A percentile compares a stretch with the other conserved stretches of the same genome.
These are phyloP conservation scores for Aspergillus jensenii DNA, from an alignment of 2,329 filamentous ascomycete genomes.

Conservation along the genomic window DNA sequence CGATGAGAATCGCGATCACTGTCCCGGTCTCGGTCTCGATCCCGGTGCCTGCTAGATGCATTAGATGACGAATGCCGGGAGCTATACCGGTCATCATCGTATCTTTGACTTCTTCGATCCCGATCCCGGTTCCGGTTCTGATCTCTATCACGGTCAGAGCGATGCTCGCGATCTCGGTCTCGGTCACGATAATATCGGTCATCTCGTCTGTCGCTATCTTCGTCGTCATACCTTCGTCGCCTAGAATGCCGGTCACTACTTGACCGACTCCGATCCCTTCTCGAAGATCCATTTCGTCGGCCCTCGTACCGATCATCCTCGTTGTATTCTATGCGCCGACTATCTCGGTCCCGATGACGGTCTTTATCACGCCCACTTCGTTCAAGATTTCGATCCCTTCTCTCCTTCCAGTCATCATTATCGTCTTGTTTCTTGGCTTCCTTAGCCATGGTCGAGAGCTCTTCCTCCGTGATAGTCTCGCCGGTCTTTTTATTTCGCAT, in stretches of 20 bases:
- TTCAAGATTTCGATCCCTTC: constrained; percentile 45
- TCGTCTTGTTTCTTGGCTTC: constrained; percentile 47
- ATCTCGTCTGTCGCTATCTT: constrained; percentile 30
- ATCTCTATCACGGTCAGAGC: constrained; percentile 30
- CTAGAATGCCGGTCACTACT: constrained; percentile 35
- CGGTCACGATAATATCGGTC: constrained; percentile 38
- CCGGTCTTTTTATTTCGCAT: constrained; percentile 63
- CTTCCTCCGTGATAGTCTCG: constrained; percentile 62
- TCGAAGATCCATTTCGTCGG: constrained; percentile 40
- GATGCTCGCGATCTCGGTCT: constrained; percentile 26
- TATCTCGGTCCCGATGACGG: constrained; percentile 27
- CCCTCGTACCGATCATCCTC: constrained; percentile 36
- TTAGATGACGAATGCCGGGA: constrained; percentile 34
- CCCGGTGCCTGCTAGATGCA: constrained; percentile 28
- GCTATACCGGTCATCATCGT: constrained; percentile 34
- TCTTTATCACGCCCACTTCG: constrained; percentile 38
- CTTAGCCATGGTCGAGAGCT: constrained; percentile 54
- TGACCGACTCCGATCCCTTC: constrained; percentile 38
- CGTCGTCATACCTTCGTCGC: constrained; percentile 40
- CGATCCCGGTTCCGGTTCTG: constrained; percentile 30
- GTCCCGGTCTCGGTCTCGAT: constrained; percentile 29
- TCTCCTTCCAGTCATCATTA: constrained; percentile 46
- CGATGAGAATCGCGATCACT: constrained; percentile 28
- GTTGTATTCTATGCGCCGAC: constrained; percentile 35
- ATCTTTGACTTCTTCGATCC: constrained; percentile 27